These are phyloP conservation scores for Macrophomina pseudophaseolina DNA, from an alignment of 2,329 filamentous ascomycete species.

Conservation along the genomic window DNA sequence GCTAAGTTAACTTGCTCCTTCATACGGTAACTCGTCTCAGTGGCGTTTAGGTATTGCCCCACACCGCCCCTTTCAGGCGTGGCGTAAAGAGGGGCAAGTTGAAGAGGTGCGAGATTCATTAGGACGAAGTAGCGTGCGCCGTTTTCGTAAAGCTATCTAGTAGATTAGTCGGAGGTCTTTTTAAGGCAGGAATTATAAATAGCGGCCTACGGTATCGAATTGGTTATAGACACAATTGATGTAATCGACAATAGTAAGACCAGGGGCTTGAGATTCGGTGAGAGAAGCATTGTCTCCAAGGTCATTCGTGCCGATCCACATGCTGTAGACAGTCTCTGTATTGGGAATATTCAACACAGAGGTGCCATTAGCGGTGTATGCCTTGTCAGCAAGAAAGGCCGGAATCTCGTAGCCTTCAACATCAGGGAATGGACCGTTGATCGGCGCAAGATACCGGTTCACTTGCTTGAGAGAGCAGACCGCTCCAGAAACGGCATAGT, in stretches of 20 bases:
- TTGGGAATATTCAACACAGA: slow-evolving; percentile 49
- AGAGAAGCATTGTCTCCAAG: slow-evolving; percentile 70
- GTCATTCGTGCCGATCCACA: slow-evolving; percentile 86
- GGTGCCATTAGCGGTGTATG: slow-evolving; percentile 41
- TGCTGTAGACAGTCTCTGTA: slow-evolving; percentile 70
- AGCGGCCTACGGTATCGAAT: slow-evolving; percentile 30
- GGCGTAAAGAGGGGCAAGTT: slow-evolving; percentile 71
- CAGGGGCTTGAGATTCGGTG: slow-evolving; percentile 64
- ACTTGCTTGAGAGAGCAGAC: slow-evolving; percentile 74
- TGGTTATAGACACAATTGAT: slow-evolving; percentile 67
- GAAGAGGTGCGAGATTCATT: slow-evolving; percentile 70
- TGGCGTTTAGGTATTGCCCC: slow-evolving; percentile 53
- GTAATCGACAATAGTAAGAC: slow-evolving; percentile 68
- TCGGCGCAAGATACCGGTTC: slow-evolving; percentile 57
- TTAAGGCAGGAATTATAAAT: slow-evolving; percentile 48
- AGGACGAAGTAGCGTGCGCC: slow-evolving; percentile 75
- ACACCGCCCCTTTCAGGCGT: slow-evolving; percentile 53
- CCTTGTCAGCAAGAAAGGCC: slow-evolving; percentile 53
- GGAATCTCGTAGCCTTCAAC: slow-evolving; percentile 53
- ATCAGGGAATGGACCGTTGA: slow-evolving; percentile 65
- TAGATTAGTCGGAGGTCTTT: slow-evolving; percentile 41
- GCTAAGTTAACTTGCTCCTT: slow-evolving; percentile 55
- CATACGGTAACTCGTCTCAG: slow-evolving; percentile 58
- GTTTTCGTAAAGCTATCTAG: slow-evolving; percentile 60
- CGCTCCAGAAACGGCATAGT: slow-evolving; percentile 76